Percentiles rank a stretch among this genome's conserved stretches.
These are phyloP conservation scores for Bonia amplexicaulis DNA, from an alignment of 176 grass and related monocot species.

Conservation along the genomic window DNA sequence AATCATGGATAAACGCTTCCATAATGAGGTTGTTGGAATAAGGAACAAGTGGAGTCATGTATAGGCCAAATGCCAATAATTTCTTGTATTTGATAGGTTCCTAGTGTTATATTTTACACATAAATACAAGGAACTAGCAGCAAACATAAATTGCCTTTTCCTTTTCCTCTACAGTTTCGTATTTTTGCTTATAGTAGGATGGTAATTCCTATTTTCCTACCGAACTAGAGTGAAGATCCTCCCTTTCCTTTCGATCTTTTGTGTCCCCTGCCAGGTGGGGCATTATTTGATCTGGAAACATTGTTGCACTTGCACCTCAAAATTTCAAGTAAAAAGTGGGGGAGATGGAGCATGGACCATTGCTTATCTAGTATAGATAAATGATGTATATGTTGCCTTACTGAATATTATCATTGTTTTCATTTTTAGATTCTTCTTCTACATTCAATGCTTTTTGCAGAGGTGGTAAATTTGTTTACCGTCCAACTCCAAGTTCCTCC, in stretches of 20 bases:
- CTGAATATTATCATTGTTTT: too few species aligned
- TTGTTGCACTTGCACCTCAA: too few species aligned
- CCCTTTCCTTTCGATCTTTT: background rate
- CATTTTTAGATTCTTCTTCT: conserved; percentile 23
- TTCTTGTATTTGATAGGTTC: background rate
- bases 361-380: too few species aligned
- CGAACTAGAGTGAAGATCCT: background rate
- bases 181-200: background rate
- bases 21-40: background rate
- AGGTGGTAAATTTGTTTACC: conserved; percentile 55
- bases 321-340: too few species aligned
- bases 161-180: background rate
- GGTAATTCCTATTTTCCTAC: too few species aligned
- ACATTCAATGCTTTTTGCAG: conserved; percentile 52
- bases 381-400: too few species aligned
- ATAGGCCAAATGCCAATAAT: background rate
- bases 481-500: conserved; percentile 47
- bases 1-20: background rate
- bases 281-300: background rate
- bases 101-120: background rate
- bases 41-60: background rate
- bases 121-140: background rate
- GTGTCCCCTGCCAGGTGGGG: background rate
- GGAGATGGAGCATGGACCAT: too few species aligned
- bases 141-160: background rate